Percentiles rank a stretch among this genome's conserved stretches.
Evolutionary conservation across 176 grass and related monocot genomes (phyloP).

Genomic region (Pontederia paniculata): DNA sequence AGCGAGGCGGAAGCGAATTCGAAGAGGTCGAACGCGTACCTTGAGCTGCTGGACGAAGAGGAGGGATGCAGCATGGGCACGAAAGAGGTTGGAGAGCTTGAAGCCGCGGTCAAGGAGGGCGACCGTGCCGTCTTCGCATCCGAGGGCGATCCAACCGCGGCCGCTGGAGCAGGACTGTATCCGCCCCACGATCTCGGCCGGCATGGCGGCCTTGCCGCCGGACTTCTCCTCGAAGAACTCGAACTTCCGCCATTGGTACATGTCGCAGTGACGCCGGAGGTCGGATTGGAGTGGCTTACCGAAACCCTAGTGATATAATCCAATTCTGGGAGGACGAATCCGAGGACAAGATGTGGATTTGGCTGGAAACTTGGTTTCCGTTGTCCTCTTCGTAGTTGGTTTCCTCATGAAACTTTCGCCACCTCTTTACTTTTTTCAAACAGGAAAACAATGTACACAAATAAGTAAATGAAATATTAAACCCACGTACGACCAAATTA

Average conservation of each 20-base stretch:
- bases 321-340: not conserved
- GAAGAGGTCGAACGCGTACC: slow-evolving; percentile 23
- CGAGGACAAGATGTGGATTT: too few species aligned
- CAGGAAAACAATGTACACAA: too few species aligned
- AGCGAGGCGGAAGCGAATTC: not conserved
- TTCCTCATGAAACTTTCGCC: too few species aligned
- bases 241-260: slow-evolving; percentile 92
- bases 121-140: slow-evolving; percentile 77
- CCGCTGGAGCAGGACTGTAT: slow-evolving; percentile 72
- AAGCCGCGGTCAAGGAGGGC: slow-evolving; percentile 40
- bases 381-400: too few species aligned
- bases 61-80: slow-evolving; percentile 15
- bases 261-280: slow-evolving; percentile 26
- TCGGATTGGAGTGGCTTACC: not conserved
- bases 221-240: slow-evolving; percentile 94
- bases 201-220: slow-evolving; percentile 15
- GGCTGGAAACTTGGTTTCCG: too few species aligned
- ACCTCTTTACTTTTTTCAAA: too few species aligned
- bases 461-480: too few species aligned
- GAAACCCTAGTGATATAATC: not conserved
- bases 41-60: slow-evolving; percentile 96
- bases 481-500: too few species aligned
- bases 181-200: slow-evolving; percentile 38
- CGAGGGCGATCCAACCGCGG: slow-evolving; percentile 56
- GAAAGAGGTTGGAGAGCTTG: slow-evolving; percentile 19